phyloP scores from a whole-genome alignment of 2,329 filamentous ascomycete species.

The Aspergillus sp. region DNA sequence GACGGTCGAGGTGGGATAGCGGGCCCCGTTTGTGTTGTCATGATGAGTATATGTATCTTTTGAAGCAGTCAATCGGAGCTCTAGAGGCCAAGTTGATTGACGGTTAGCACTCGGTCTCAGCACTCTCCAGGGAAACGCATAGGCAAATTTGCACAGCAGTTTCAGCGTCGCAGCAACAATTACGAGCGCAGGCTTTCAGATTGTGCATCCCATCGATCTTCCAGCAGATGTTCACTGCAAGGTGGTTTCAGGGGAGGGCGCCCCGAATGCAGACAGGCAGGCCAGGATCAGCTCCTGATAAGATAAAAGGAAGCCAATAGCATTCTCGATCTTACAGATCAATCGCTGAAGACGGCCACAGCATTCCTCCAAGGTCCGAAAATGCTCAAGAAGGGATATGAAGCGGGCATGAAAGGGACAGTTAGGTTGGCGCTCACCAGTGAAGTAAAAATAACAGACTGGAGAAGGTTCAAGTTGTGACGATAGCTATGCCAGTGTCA shows the following conservation, averaged over 20 bases:
- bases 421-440: constrained; percentile 4
- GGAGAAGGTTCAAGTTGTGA: neutral
- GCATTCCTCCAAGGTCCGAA: neutral
- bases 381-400: constrained; percentile 17
- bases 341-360: constrained; percentile 10
- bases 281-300: constrained; percentile 13
- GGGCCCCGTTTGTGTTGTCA: constrained; percentile 55
- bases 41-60: constrained; percentile 23
- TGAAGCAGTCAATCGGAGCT: constrained; percentile 6
- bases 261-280: constrained; percentile 7
- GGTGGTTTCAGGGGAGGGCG: neutral
- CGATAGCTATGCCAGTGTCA: neutral
- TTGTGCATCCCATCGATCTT: neutral
- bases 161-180: neutral
- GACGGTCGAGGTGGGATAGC: constrained; percentile 66
- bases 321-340: constrained; percentile 12
- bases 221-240: neutral
- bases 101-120: constrained; percentile 1
- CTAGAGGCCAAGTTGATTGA: constrained; percentile 1
- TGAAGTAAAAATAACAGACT: constrained; percentile 1
- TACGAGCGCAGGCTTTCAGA: neutral
- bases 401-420: constrained; percentile 17
- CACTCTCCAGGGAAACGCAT: neutral
- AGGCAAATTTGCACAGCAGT: neutral
- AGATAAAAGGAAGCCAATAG: constrained; percentile 18